A percentile compares a stretch with the other conserved stretches of the same genome.
These are phyloP conservation scores for Daldinia caldariorum DNA, from an alignment of 495 filamentous ascomycete genomes.

Conservation along the genomic window DNA sequence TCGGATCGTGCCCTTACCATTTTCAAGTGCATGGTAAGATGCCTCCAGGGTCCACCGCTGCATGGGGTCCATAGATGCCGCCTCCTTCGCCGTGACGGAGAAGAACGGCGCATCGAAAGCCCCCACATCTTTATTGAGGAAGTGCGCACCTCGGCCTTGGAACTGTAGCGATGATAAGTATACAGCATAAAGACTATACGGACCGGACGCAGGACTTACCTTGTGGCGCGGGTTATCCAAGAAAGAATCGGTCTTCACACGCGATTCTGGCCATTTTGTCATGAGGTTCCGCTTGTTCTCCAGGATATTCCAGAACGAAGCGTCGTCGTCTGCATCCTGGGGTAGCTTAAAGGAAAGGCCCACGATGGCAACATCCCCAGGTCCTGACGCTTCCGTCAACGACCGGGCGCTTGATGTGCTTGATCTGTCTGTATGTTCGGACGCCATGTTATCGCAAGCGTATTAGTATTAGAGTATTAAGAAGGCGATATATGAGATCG, in stretches of 20 bases:
- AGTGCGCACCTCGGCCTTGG: slow-evolving; percentile 9
- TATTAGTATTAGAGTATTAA: slow-evolving; percentile 11
- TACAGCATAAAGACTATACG: neutral
- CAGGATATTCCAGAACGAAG: slow-evolving; percentile 9
- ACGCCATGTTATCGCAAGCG: slow-evolving; percentile 1
- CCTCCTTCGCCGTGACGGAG: slow-evolving; percentile 62
- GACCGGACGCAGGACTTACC: neutral
- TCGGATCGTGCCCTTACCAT: slow-evolving; percentile 31
- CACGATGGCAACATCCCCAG: slow-evolving; percentile 12
- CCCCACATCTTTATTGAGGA: slow-evolving; percentile 51
- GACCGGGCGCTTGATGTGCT: slow-evolving; percentile 1
- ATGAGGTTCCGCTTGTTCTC: slow-evolving; percentile 3
- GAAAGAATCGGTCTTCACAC: slow-evolving; percentile 9
- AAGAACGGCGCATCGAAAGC: slow-evolving; percentile 65
- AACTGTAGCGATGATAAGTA: slow-evolving; percentile 9
- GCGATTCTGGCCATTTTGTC: slow-evolving; percentile 13
- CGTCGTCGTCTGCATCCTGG: slow-evolving; percentile 10
- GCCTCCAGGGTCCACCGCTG: slow-evolving; percentile 58
- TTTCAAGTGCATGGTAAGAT: slow-evolving; percentile 62
- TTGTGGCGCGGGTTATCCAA: slow-evolving; percentile 7
- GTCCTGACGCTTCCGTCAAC: neutral
- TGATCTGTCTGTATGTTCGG: slow-evolving; percentile 5
- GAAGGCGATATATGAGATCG: slow-evolving; percentile 6
- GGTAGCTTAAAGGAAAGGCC: slow-evolving; percentile 17
- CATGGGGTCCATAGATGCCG: slow-evolving; percentile 49